phyloP scores from a whole-genome alignment of 2,329 filamentous ascomycete genomes.

The Monascus ruber region DNA sequence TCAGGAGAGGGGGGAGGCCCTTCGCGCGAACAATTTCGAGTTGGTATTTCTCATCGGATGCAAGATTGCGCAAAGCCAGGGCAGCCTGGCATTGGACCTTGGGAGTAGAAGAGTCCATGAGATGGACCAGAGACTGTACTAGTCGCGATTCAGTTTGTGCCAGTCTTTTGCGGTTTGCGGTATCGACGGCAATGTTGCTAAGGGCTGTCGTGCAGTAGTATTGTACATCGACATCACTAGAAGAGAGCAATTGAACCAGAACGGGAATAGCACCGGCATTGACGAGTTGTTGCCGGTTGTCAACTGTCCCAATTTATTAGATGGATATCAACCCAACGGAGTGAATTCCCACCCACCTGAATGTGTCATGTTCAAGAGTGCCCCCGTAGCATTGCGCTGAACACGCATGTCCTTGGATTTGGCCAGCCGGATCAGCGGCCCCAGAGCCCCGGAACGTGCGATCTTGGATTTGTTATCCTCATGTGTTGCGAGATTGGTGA shows the following conservation, averaged over 20 bases:
- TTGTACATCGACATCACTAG: slow-evolving; percentile 90
- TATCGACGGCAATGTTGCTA: slow-evolving; percentile 95
- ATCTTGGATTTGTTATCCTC: slow-evolving; percentile 99
- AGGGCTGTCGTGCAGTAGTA: slow-evolving; percentile 98
- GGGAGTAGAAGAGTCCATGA: slow-evolving; percentile 95
- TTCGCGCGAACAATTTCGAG: slow-evolving; percentile 88
- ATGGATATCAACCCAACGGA: neutral
- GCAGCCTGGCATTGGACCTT: slow-evolving; percentile 98
- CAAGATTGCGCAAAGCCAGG: slow-evolving; percentile 82
- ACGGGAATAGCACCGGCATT: slow-evolving; percentile 97
- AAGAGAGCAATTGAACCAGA: slow-evolving; percentile 85
- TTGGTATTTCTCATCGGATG: slow-evolving; percentile 97
- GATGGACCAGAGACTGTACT: slow-evolving; percentile 83
- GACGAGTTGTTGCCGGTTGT: slow-evolving; percentile 94
- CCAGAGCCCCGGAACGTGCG: slow-evolving; percentile 82
- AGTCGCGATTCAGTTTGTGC: slow-evolving; percentile 83
- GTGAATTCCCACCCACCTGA: slow-evolving; percentile 53
- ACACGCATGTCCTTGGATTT: slow-evolving; percentile 99
- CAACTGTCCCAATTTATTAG: slow-evolving; percentile 47
- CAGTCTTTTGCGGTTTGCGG: slow-evolving; percentile 79
- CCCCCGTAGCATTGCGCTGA: slow-evolving; percentile 92
- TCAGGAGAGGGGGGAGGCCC: slow-evolving; percentile 73
- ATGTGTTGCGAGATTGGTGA: slow-evolving; percentile 94
- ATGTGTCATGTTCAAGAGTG: slow-evolving; percentile 97
- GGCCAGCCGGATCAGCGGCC: slow-evolving; percentile 78